Conservation (phyloP, 768 basidiomycete genomes). For the Phlebiopsis flavidoalba region DNA sequence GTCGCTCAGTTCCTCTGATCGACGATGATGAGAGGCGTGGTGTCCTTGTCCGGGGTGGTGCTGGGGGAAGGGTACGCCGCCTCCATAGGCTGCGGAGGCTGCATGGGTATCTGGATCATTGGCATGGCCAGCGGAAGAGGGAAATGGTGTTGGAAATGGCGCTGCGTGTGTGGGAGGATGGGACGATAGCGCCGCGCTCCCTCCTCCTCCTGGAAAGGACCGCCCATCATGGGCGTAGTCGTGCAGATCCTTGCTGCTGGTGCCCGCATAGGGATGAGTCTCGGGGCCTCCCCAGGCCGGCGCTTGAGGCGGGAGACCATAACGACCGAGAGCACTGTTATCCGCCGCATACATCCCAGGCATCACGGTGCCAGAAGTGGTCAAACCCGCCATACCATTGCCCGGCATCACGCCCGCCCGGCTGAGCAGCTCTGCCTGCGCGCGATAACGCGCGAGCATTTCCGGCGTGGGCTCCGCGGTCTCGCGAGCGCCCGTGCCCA, state of each 20-base stretch:
- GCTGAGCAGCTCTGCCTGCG: slow-evolving; percentile 40
- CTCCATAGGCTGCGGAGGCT: not conserved
- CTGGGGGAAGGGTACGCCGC: slow-evolving; percentile 13
- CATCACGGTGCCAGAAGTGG: not conserved
- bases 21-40: slow-evolving; percentile 6
- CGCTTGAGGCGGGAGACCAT: slow-evolving; percentile 6
- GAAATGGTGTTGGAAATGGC: slow-evolving; percentile 3
- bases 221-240: slow-evolving; percentile 1
- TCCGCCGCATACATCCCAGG: slow-evolving; percentile 6
- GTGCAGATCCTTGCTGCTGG: not conserved
- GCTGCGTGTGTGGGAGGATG: slow-evolving; percentile 14
- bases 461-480: slow-evolving; percentile 25
- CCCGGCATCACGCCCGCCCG: slow-evolving; percentile 26
- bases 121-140: not conserved
- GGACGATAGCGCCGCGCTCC: slow-evolving; percentile 14
- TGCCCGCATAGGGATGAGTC: not conserved
- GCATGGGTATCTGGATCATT: slow-evolving; percentile 1
- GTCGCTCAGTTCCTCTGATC: slow-evolving; percentile 20
- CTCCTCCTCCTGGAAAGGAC: slow-evolving; percentile 14
- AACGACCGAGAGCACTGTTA: not conserved
- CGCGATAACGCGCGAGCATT: slow-evolving; percentile 41
- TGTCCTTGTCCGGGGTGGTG: slow-evolving; percentile 8
- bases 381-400: not conserved
- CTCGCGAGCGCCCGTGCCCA: slow-evolving; percentile 7
- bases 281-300: slow-evolving; percentile 2